Conservation (phyloP, 805 yeast genomes). For the Scheffersomyces lignosus region DNA sequence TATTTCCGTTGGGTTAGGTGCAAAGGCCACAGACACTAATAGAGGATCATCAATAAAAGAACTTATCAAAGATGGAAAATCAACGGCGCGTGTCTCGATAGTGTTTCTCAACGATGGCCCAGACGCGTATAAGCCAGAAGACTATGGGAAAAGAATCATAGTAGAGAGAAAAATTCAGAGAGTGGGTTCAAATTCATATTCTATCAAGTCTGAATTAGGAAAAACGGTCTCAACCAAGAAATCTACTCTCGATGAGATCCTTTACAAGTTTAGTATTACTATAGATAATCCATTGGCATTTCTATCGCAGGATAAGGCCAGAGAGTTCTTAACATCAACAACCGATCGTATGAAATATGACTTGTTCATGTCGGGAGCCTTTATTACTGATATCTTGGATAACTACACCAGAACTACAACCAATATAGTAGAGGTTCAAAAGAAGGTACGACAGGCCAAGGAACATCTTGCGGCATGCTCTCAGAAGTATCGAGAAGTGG, state of each 20-base stretch:
- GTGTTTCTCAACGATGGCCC: constrained; percentile 62
- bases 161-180: constrained; percentile 66
- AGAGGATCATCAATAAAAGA: constrained; percentile 73
- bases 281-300: constrained; percentile 91
- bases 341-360: constrained; percentile 70
- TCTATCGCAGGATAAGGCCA: constrained; percentile 90
- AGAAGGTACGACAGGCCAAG: constrained; percentile 25
- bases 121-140: constrained; percentile 63
- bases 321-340: constrained; percentile 80
- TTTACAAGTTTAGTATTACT: constrained; percentile 70
- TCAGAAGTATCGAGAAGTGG: constrained; percentile 28
- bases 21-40: constrained; percentile 82
- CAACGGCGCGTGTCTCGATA: constrained; percentile 66
- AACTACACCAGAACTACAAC: constrained; percentile 42
- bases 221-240: constrained; percentile 59
- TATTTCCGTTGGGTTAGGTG: constrained; percentile 82
- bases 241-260: constrained; percentile 63
- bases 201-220: constrained; percentile 53
- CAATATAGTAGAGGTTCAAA: constrained; percentile 29
- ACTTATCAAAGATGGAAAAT: constrained; percentile 74
- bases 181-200: constrained; percentile 54
- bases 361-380: constrained; percentile 79
- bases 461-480: constrained; percentile 24
- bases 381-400: constrained; percentile 62
- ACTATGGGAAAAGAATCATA: constrained; percentile 66